These are phyloP conservation scores for Solanum hybrid DNA, from an alignment of 305 asterid species.

Conservation along the genomic window DNA sequence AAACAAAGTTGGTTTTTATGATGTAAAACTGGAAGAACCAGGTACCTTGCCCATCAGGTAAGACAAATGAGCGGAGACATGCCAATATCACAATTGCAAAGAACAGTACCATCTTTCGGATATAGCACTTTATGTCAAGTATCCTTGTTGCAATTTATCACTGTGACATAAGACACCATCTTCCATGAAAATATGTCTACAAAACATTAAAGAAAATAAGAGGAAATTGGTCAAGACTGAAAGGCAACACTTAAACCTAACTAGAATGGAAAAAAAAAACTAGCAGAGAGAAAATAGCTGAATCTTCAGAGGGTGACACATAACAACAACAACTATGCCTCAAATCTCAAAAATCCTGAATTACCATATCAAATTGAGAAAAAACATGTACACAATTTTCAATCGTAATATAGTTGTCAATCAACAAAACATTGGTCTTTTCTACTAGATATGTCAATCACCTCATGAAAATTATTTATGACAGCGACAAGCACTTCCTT, in stretches of 20 bases:
- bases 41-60: conserved; percentile 34
- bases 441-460: not conserved
- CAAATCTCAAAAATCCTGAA: not conserved
- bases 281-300: not conserved
- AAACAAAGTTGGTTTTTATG: not conserved
- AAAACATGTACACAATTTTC: not conserved
- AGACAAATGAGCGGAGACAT: conserved; percentile 15
- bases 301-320: not conserved
- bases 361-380: not conserved
- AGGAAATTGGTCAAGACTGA: not conserved
- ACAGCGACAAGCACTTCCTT: not conserved
- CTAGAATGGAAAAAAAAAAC: not conserved
- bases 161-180: not conserved
- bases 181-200: not conserved
- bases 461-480: not conserved
- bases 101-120: conserved; percentile 15
- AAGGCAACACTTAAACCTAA: not conserved
- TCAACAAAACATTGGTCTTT: not conserved
- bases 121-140: not conserved
- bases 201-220: not conserved
- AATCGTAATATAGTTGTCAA: not conserved
- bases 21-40: not conserved
- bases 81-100: conserved; percentile 17
- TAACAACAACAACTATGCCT: not conserved
- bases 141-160: not conserved